Evolutionary conservation across 2,329 filamentous ascomycete genomes (phyloP), one percentile per base, ranked within the genome.

Genomic region (Talaromyces sp.): DNA sequence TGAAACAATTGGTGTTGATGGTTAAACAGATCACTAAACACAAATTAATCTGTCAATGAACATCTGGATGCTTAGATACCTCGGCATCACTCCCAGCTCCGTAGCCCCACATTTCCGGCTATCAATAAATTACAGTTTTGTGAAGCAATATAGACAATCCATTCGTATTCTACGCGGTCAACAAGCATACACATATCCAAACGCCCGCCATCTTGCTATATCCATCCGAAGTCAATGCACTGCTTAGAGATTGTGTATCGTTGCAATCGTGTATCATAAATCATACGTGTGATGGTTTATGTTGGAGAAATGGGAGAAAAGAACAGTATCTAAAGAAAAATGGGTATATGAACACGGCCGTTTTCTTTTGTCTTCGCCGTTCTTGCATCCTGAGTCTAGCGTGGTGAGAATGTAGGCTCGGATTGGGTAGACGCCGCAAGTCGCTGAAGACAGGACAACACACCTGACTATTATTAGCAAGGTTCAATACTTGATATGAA

Each of bases 371-470:
- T 7, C 27, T 31, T 33, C 3, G 49, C 27, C 49, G 27, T 52
- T n/a, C 47, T 49, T 50, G 47, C 47, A 16, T 22, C 50, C 2
- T 14, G 8, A 22, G 8, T 22, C 11, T 1, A 39, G 13, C 11
- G 9, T n/a, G 8, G 19, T 43, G 54, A 43, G 5, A 13, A 41
- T 8, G 2, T 7, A 39, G 22, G 3, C 22, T 45, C 45, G 8
- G 56, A 43, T 16, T 57, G 49, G 16, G n/a, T 45, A 14, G 62
- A 65, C 9, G 75, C 70, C 11, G 81, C 82, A 60, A 86, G 76
- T 68, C 82, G 84, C 69, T 85, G 83, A 58, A 86, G 73, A 57
- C 82, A 83, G 41, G 83, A 81, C 50, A 85, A 77, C 49, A 84
- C 83, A 67, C 82, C 83, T 84, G 59, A 6, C 14, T 7, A 19